Evolutionary conservation across 306 rosid genomes (phyloP), one percentile per base, ranked within the genome.

Genomic region (Trifolium repens): DNA sequence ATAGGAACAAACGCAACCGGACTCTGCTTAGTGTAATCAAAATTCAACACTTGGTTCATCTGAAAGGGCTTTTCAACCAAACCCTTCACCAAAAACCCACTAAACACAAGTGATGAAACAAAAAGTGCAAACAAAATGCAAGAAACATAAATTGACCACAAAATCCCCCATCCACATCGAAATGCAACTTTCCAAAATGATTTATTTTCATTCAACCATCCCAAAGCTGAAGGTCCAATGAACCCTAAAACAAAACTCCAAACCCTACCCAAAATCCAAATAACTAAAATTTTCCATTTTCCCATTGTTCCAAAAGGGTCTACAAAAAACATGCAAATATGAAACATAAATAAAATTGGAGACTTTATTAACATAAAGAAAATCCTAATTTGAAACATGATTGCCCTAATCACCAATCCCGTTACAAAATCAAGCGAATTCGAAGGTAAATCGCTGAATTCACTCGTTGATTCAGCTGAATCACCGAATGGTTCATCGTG

Each of bases 1-100:
- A 90, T 37, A 0, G 96, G 96, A 67, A 90, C 88, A 75, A 81
- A 88, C 1, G 97, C 93, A 46, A 90, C 96, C 9, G 99, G 97
- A 76, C 86, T 88, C 27, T 69, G 87, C 76, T 84, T 86, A 17
- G 93, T 89, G 77, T 85, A 92, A 72, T 94, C 97, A 83, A 94
- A 92, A 69, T 86, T 92, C 84, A 92, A 81, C 69, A 75, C 74
- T 17, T 88, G 88, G 42, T 77, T 88, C 87, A 77, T 86, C 64
- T 81, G 91, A 69, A 85, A 17, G 5, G 96, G 99, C 88, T 92
- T 87, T 50, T 86, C 89, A 58, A 89, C 93, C 34, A 92, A 67
- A 30, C 44, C 40, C 81, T 83, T 88, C 74, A 90, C 78, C 12
- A 89, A 26, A 63, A 89, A 64, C 72, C 90, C 92, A 76, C 96